phyloP scores from a whole-genome alignment of 805 yeast genomes.

The Ascoidea rubescens region DNA sequence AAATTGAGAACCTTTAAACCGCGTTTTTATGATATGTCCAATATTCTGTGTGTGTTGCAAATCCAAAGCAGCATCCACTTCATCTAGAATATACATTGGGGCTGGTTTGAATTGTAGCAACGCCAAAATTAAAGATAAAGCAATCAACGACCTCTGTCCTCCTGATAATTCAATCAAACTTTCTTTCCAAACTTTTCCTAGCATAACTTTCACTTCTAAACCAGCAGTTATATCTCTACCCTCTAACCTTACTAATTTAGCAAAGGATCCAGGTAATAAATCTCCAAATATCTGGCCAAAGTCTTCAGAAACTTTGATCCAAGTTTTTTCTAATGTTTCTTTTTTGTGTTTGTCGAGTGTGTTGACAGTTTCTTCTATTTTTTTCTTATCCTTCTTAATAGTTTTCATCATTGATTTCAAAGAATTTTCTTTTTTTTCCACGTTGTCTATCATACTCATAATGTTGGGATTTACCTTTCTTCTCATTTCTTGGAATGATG shows the following conservation, averaged over 20 bases:
- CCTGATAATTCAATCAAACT: slow-evolving; percentile 91
- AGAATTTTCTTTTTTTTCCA: slow-evolving; percentile 73
- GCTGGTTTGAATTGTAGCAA: slow-evolving; percentile 92
- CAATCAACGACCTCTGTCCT: slow-evolving; percentile 92
- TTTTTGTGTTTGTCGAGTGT: slow-evolving; percentile 78
- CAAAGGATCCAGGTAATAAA: slow-evolving; percentile 77
- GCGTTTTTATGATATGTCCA: slow-evolving; percentile 88
- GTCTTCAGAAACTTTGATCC: slow-evolving; percentile 75
- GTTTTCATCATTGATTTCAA: slow-evolving; percentile 71
- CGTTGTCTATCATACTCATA: slow-evolving; percentile 84
- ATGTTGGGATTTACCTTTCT: slow-evolving; percentile 75
- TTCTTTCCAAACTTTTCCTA: slow-evolving; percentile 93
- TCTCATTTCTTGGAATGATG: slow-evolving; percentile 53
- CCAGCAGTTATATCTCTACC: slow-evolving; percentile 81
- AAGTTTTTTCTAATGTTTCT: slow-evolving; percentile 70
- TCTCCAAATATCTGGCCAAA: slow-evolving; percentile 87
- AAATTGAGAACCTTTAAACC: slow-evolving; percentile 92
- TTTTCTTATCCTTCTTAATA: slow-evolving; percentile 76
- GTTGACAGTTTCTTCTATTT: slow-evolving; percentile 76
- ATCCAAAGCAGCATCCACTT: slow-evolving; percentile 97
- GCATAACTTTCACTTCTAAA: slow-evolving; percentile 73
- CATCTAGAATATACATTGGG: slow-evolving; percentile 95
- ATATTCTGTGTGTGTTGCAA: slow-evolving; percentile 94
- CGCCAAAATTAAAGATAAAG: slow-evolving; percentile 84
- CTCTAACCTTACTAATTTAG: slow-evolving; percentile 74